These are phyloP conservation scores for Trichophyton schoenleinii DNA, from an alignment of 2,329 filamentous ascomycete species.

Conservation along the genomic window DNA sequence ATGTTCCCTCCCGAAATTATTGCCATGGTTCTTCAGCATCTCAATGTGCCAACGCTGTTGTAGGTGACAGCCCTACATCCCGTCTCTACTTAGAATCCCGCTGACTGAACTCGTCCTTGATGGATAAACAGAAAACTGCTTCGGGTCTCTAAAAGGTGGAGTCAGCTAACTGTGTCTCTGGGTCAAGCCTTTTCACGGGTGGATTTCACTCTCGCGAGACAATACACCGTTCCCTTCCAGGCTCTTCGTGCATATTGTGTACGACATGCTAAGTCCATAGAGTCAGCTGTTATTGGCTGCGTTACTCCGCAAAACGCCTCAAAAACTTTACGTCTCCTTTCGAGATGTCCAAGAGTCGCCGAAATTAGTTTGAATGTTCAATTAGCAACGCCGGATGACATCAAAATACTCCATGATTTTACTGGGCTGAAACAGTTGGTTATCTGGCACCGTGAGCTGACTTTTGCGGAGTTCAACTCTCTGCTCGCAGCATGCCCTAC, in stretches of 20 bases:
- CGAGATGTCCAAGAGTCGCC: constrained; percentile 22
- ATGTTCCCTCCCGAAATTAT: constrained; percentile 44
- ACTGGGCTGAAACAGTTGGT: not conserved
- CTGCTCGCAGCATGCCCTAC: not conserved
- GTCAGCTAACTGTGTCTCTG: constrained; percentile 33
- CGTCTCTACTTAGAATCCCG: constrained; percentile 7
- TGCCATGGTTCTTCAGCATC: constrained; percentile 38
- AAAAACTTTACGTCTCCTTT: constrained; percentile 14
- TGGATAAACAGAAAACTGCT: constrained; percentile 30
- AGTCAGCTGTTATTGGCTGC: constrained; percentile 16
- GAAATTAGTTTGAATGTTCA: constrained; percentile 18
- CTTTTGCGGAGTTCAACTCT: not conserved
- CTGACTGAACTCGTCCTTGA: not conserved
- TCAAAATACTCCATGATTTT: not conserved
- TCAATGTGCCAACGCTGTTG: constrained; percentile 41
- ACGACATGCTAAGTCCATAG: constrained; percentile 24
- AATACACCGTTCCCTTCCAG: constrained; percentile 27
- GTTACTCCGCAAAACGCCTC: constrained; percentile 19
- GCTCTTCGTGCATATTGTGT: constrained; percentile 26
- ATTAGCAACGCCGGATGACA: not conserved
- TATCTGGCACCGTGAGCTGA: not conserved
- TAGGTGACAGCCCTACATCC: constrained; percentile 16
- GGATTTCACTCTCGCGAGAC: constrained; percentile 38
- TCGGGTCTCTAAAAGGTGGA: constrained; percentile 46
- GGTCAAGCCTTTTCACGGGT: constrained; percentile 39